Percentiles rank a stretch among this genome's conserved stretches.
Evolutionary conservation across 129 eudicot species (phyloP).

Genomic region (Chrysanthemum seticuspe): DNA sequence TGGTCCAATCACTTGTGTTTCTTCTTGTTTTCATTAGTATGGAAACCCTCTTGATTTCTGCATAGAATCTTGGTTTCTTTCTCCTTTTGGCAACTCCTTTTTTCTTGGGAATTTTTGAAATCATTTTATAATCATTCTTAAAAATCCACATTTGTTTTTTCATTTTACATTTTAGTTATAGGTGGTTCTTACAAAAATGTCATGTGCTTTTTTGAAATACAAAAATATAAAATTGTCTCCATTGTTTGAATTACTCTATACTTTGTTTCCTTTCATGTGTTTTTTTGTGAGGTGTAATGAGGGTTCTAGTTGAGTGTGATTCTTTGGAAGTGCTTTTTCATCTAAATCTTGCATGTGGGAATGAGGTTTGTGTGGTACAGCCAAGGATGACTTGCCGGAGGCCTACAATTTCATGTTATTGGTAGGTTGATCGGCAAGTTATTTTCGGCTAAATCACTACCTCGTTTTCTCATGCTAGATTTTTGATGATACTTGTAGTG

Average conservation of each 20-base stretch:
- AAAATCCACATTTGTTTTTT: not conserved
- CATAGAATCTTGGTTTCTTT: constrained; percentile 41
- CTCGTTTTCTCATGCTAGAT: constrained; percentile 66
- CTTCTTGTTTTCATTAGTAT: constrained; percentile 34
- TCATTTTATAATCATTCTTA: not conserved
- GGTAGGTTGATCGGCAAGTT: constrained; percentile 44
- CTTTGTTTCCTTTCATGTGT: not conserved
- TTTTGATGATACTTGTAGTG: constrained; percentile 33
- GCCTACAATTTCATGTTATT: not conserved
- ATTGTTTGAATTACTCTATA: no score
- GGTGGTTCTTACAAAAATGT: not conserved
- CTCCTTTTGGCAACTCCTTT: constrained; percentile 37
- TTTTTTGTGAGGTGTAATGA: not conserved
- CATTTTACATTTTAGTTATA: not conserved
- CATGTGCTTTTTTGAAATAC: not conserved
- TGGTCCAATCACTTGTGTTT: constrained; percentile 36
- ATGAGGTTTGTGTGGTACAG: constrained; percentile 49
- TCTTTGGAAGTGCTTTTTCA: constrained; percentile 24
- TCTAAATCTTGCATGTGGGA: constrained; percentile 70
- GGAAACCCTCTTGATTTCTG: constrained; percentile 37
- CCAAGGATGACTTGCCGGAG: constrained; percentile 93
- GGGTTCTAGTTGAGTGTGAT: constrained; percentile 1
- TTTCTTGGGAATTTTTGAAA: not conserved
- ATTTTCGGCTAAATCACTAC: constrained; percentile 50
- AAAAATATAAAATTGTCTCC: no score